Conservation (phyloP, 176 grass and related monocot species). For the Tuctoria greenei region DNA sequence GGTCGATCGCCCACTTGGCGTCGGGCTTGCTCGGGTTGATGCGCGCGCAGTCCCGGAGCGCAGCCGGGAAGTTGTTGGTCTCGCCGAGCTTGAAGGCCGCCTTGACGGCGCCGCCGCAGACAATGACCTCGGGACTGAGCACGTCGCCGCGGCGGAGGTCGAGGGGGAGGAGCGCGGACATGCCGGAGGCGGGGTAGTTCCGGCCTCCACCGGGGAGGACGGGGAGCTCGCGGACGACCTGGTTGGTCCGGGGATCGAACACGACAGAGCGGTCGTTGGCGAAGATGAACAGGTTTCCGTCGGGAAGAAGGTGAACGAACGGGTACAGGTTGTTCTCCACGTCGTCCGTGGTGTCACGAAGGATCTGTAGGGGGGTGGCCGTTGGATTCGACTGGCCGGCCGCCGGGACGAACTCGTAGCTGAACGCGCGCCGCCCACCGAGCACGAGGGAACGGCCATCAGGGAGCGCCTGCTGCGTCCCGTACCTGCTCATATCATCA, state of each 20-base stretch:
- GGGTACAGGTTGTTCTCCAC: conserved; percentile 93
- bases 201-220: conserved; percentile 52
- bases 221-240: conserved; percentile 61
- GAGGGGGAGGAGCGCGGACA: conserved; percentile 70
- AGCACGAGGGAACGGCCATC: conserved; percentile 67
- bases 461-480: conserved; percentile 56
- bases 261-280: conserved; percentile 76
- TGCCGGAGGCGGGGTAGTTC: conserved; percentile 83
- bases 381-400: conserved; percentile 43
- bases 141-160: conserved; percentile 44
- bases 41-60: conserved; percentile 56
- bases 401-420: conserved; percentile 63
- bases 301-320: conserved; percentile 75
- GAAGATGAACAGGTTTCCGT: conserved; percentile 80
- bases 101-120: conserved; percentile 64
- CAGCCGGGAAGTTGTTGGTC: conserved; percentile 40
- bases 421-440: conserved; percentile 75
- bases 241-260: conserved; percentile 40
- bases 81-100: conserved; percentile 57
- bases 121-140: conserved; percentile 62
- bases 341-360: conserved; percentile 66
- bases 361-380: conserved; percentile 31
- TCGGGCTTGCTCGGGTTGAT: conserved; percentile 54
- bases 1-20: conserved; percentile 55
- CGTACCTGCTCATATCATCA: conserved; percentile 51